These are phyloP conservation scores for Brasilioporus rufonigricans DNA, from an alignment of 768 basidiomycete species.

Conservation along the genomic window DNA sequence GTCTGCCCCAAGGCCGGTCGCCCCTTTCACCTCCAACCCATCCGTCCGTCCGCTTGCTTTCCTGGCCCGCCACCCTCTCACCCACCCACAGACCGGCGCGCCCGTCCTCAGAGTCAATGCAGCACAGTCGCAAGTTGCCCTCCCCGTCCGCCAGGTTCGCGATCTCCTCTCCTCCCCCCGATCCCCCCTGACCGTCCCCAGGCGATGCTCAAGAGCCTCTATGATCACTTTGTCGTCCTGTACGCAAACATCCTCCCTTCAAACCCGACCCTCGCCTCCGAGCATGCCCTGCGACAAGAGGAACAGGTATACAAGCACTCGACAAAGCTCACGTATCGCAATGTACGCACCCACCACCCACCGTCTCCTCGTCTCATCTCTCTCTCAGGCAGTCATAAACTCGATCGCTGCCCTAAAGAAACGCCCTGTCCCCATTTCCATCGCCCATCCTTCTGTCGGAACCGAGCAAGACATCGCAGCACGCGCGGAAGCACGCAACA, in stretches of 20 bases:
- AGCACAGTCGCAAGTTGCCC: conserved; percentile 65
- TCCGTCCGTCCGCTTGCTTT: conserved; percentile 21
- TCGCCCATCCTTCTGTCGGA: conserved; percentile 72
- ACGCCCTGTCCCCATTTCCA: conserved; percentile 52
- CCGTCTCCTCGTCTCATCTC: conserved; percentile 9
- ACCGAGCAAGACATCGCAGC: conserved; percentile 62
- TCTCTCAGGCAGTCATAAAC: conserved; percentile 47
- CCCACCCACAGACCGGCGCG: conserved; percentile 45
- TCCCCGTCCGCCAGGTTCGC: conserved; percentile 71
- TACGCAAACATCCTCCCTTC: conserved; percentile 55
- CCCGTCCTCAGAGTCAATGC: conserved; percentile 67
- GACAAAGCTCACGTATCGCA: conserved; percentile 79
- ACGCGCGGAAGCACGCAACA: conserved; percentile 54
- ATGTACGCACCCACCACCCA: conserved; percentile 44
- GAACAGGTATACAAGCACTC: conserved; percentile 73
- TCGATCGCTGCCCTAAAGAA: conserved; percentile 51
- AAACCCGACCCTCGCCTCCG: conserved; percentile 62
- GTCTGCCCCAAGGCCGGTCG: conserved; percentile 38
- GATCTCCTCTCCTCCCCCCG: background rate
- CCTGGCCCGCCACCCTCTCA: background rate
- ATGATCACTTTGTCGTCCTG: conserved; percentile 67
- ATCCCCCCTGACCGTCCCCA: conserved; percentile 25
- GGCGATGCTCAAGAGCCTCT: conserved; percentile 73
- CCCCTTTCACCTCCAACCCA: conserved; percentile 37
- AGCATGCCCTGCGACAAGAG: conserved; percentile 82